A percentile compares a stretch with the other conserved stretches of the same genome.
phyloP scores from a whole-genome alignment of 1,284 basidiomycete genomes.

The Meira nashicola region DNA sequence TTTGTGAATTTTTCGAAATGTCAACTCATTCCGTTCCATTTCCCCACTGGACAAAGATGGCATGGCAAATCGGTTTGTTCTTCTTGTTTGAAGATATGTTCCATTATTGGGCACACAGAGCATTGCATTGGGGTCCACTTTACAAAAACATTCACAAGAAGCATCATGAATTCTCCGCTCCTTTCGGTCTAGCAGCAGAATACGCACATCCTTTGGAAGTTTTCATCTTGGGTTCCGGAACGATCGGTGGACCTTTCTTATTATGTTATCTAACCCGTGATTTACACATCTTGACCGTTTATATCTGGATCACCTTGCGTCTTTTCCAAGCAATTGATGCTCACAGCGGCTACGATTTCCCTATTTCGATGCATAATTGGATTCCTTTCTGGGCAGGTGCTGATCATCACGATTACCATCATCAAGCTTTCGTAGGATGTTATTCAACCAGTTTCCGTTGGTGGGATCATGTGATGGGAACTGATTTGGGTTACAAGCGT shows the following conservation, averaged over 20 bases:
- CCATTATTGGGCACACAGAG: slow-evolving; percentile 75
- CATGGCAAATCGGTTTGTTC: slow-evolving; percentile 79
- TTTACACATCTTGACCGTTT: slow-evolving; percentile 81
- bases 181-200: slow-evolving; percentile 94
- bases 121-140: slow-evolving; percentile 79
- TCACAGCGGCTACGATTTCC: slow-evolving; percentile 79
- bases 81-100: slow-evolving; percentile 95
- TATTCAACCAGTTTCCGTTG: slow-evolving; percentile 51
- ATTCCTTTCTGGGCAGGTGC: slow-evolving; percentile 97
- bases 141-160: slow-evolving; percentile 96
- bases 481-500: slow-evolving; percentile 47
- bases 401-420: slow-evolving; percentile 74
- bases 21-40: slow-evolving; percentile 88
- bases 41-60: slow-evolving; percentile 57
- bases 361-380: slow-evolving; percentile 82
- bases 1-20: slow-evolving; percentile 85
- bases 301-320: slow-evolving; percentile 86
- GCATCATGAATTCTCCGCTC: slow-evolving; percentile 92
- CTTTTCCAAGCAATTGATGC: slow-evolving; percentile 97
- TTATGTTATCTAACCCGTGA: slow-evolving; percentile 65
- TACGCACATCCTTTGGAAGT: slow-evolving; percentile 94
- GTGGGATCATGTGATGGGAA: slow-evolving; percentile 51
- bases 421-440: slow-evolving; percentile 48
- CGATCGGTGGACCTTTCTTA: slow-evolving; percentile 79
- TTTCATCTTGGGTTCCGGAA: slow-evolving; percentile 78